phyloP scores from a whole-genome alignment of 305 asterid species.

The Solanum hybrid region DNA sequence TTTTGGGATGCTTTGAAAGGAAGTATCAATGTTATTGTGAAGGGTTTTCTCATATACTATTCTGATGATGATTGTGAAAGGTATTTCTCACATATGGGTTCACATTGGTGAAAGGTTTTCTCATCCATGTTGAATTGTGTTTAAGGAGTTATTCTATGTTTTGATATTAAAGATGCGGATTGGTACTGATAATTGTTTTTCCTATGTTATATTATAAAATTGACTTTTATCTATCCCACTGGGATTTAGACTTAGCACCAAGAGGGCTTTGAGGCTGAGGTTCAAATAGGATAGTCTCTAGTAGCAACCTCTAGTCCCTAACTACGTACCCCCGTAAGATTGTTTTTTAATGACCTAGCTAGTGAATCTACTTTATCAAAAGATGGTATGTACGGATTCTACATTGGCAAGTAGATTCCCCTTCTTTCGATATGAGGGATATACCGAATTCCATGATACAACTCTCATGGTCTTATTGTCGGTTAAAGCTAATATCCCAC shows the following conservation, averaged over 20 bases:
- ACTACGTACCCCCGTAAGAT: background rate
- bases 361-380: background rate
- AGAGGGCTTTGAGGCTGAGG: background rate
- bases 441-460: background rate
- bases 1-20: background rate
- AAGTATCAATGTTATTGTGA: background rate
- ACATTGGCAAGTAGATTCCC: background rate
- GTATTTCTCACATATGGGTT: background rate
- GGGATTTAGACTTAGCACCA: background rate
- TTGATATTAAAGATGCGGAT: background rate
- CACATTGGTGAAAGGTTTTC: background rate
- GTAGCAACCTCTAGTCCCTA: background rate
- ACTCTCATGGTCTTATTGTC: background rate
- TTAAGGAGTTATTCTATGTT: background rate
- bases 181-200: background rate
- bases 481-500: background rate
- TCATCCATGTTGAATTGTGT: background rate
- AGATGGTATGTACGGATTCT: background rate
- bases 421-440: background rate
- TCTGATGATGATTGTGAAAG: background rate
- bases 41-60: background rate
- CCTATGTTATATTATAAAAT: background rate
- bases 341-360: background rate
- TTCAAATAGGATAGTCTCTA: background rate
- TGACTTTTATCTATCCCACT: background rate